Evolutionary conservation across 768 basidiomycete genomes (phyloP).

Genomic region (Podaxis mareebaensis): DNA sequence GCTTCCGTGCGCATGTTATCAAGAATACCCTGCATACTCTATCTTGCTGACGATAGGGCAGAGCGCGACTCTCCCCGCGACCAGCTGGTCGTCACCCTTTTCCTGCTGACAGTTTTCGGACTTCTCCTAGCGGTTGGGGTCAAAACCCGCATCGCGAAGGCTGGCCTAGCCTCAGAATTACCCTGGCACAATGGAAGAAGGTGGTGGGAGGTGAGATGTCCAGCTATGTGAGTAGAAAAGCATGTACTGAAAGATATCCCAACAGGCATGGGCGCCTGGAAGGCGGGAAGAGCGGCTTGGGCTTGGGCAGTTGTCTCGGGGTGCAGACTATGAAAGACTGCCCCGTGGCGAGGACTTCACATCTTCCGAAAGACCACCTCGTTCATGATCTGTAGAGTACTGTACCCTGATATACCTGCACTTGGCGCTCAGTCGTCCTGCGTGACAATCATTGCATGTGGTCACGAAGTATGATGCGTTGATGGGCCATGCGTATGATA

Average conservation of each 20-base stretch:
- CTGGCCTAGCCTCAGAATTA: conserved; percentile 64
- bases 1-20: conserved; percentile 73
- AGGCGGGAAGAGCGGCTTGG: conserved; percentile 49
- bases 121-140: conserved; percentile 83
- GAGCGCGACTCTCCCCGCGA: conserved; percentile 96
- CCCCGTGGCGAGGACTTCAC: conserved; percentile 8
- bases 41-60: conserved; percentile 33
- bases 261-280: conserved; percentile 58
- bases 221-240: background rate
- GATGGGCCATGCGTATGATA: too few relatives aligned
- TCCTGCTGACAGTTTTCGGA: conserved; percentile 85
- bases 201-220: conserved; percentile 82
- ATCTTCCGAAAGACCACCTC: conserved; percentile 1
- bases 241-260: conserved; percentile 11
- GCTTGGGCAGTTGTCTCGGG: conserved; percentile 46
- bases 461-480: conserved; percentile 1
- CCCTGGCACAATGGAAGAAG: conserved; percentile 62
- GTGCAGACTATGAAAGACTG: conserved; percentile 37
- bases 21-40: conserved; percentile 6
- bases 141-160: conserved; percentile 79
- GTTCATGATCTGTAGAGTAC: conserved; percentile 5
- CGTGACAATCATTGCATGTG: conserved; percentile 4
- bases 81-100: conserved; percentile 89
- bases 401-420: background rate
- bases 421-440: background rate